A percentile compares a stretch with the other conserved stretches of the same genome.
Conservation (phyloP, 2,329 filamentous ascomycete genomes). For the Fragosphaeria purpurea region DNA sequence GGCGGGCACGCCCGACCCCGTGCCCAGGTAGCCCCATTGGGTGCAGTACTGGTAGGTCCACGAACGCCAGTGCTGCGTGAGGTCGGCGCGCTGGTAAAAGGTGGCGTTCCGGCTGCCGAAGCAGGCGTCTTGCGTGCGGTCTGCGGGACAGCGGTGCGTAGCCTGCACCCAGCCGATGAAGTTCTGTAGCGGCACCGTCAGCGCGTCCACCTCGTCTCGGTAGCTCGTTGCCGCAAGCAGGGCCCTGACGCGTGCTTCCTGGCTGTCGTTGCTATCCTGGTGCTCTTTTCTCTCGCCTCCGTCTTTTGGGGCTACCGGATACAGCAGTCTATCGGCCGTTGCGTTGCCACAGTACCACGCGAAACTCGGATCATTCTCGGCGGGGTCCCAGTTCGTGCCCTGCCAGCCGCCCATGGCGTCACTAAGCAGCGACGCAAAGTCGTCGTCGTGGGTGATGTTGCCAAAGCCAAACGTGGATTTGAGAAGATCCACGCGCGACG, state of each 20-base stretch:
- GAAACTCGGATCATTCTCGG: constrained; percentile 29
- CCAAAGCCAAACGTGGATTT: constrained; percentile 36
- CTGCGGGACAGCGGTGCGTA: constrained; percentile 18
- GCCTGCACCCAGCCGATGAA: constrained; percentile 36
- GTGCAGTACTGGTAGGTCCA: constrained; percentile 48
- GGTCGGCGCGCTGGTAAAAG: constrained; percentile 25
- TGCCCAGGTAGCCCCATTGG: constrained; percentile 69
- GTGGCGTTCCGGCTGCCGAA: constrained; percentile 24
- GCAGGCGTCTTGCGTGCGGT: constrained; percentile 26
- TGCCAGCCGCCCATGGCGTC: constrained; percentile 35
- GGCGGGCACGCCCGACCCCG: constrained; percentile 57
- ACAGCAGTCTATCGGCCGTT: constrained; percentile 30
- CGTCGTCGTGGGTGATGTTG: constrained; percentile 32
- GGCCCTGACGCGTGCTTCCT: constrained; percentile 24
- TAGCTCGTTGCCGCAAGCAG: constrained; percentile 34
- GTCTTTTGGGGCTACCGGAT: constrained; percentile 16
- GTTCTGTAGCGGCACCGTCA: constrained; percentile 39
- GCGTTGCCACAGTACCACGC: constrained; percentile 39
- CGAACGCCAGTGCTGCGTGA: constrained; percentile 31
- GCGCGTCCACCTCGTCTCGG: constrained; percentile 22
- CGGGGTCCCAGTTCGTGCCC: constrained; percentile 43
- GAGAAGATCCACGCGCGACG: constrained; percentile 18
- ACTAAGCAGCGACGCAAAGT: constrained; percentile 37
- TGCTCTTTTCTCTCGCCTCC: no score
- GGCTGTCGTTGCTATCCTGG: constrained; percentile 21